Percentiles rank a stretch among this genome's conserved stretches.
phyloP scores from a whole-genome alignment of 768 basidiomycete genomes.

The Tricholoma bakamatsutake region DNA sequence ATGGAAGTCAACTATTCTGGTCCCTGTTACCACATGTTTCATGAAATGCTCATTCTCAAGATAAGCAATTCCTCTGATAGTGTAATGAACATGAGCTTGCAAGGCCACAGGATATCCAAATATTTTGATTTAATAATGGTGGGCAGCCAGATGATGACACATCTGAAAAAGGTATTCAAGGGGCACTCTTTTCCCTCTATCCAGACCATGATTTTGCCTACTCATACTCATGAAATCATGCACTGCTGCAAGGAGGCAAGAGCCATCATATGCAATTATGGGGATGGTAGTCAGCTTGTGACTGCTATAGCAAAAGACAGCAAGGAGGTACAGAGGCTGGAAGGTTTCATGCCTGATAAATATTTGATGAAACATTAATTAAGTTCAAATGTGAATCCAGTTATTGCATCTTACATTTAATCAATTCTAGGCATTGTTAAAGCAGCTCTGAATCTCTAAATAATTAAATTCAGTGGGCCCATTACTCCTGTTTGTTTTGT shows the following conservation, averaged over 20 bases:
- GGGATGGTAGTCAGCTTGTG: constrained; percentile 20
- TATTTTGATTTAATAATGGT: too few species aligned
- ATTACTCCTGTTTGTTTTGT: constrained; percentile 3
- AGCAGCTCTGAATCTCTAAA: constrained; percentile 15
- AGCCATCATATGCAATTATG: constrained; percentile 19
- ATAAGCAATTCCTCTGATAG: too few species aligned
- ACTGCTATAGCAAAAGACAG: constrained; percentile 23
- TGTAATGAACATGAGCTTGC: too few species aligned
- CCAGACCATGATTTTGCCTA: constrained; percentile 19
- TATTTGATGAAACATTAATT: constrained; percentile 23
- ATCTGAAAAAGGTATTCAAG: constrained; percentile 22
- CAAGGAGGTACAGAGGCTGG: constrained; percentile 22
- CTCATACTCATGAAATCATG: constrained; percentile 24
- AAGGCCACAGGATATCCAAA: too few species aligned
- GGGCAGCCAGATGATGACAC: constrained; percentile 27
- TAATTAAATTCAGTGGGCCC: constrained; percentile 11
- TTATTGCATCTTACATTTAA: not conserved
- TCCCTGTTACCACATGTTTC: too few species aligned
- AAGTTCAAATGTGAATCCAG: not conserved
- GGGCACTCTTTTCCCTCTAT: constrained; percentile 19
- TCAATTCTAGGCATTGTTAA: constrained; percentile 13
- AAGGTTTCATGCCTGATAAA: constrained; percentile 16
- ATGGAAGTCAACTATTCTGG: too few species aligned
- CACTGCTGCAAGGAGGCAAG: constrained; percentile 24
- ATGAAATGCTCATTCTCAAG: too few species aligned